These are phyloP conservation scores for Solanum arcanum DNA, from an alignment of 257 asterid species.

Conservation along the genomic window DNA sequence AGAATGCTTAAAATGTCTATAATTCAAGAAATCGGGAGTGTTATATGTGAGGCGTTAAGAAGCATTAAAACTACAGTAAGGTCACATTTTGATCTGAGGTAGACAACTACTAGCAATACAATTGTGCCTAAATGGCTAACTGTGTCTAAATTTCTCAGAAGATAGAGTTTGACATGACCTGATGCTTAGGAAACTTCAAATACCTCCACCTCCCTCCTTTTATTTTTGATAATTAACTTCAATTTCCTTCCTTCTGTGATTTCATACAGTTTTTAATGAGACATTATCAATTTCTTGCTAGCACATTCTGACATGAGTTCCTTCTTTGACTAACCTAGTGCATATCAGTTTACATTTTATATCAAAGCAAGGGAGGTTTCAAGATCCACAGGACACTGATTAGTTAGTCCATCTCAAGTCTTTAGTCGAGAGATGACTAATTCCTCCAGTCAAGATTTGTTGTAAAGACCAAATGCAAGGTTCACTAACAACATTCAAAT, in stretches of 20 bases:
- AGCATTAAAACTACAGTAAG: not conserved
- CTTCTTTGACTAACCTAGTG: not conserved
- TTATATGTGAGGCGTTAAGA: not conserved
- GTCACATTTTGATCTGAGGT: not conserved
- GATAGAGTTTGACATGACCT: not conserved
- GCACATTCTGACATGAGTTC: not conserved
- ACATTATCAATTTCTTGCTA: not conserved
- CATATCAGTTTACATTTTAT: not conserved
- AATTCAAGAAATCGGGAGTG: not conserved
- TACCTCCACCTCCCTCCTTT: not conserved
- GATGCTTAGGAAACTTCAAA: not conserved
- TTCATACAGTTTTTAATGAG: not conserved
- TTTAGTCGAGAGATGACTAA: not conserved
- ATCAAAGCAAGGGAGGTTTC: not conserved
- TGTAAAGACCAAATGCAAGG: not conserved
- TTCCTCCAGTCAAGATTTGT: not conserved
- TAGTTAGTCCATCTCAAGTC: not conserved
- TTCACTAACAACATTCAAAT: not conserved
- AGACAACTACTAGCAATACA: not conserved
- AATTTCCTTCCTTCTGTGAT: not conserved
- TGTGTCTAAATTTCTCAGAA: not conserved
- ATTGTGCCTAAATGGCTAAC: not conserved
- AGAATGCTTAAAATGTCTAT: not conserved
- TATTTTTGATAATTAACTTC: not conserved
- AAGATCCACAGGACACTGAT: not conserved